Evolutionary conservation across 2,329 filamentous ascomycete species (phyloP).

Genomic region (Cercospora sp.): DNA sequence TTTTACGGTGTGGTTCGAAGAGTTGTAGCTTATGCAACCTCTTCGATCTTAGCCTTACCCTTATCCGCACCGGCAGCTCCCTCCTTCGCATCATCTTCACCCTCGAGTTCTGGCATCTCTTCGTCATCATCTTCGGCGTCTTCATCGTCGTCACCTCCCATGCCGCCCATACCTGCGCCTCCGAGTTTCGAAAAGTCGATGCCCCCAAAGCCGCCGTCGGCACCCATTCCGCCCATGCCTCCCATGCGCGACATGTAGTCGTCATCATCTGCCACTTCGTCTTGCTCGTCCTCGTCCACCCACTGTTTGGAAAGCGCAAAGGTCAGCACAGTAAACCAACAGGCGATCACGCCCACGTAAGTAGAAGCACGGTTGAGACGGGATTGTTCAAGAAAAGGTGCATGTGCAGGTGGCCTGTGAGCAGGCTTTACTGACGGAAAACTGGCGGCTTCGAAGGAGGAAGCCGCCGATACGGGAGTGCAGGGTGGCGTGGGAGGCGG

Average conservation of each 20-base stretch:
- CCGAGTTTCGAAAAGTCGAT: constrained; percentile 48
- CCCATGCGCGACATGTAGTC: constrained; percentile 54
- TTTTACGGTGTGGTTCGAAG: not conserved
- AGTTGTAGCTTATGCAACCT: constrained; percentile 41
- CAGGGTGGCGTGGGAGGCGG: constrained; percentile 9
- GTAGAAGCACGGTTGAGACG: constrained; percentile 3
- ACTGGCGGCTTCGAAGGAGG: not conserved
- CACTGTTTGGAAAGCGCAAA: constrained; percentile 54
- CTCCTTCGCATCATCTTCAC: constrained; percentile 49
- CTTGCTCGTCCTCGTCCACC: constrained; percentile 98
- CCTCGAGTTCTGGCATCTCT: constrained; percentile 75
- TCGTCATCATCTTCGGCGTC: constrained; percentile 74
- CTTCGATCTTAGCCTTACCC: constrained; percentile 46
- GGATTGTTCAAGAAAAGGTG: constrained; percentile 7
- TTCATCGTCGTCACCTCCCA: constrained; percentile 46
- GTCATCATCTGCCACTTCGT: constrained; percentile 83
- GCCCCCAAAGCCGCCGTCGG: constrained; percentile 32
- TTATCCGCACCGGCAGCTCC: constrained; percentile 34
- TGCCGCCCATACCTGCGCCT: constrained; percentile 57
- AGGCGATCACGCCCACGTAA: constrained; percentile 19
- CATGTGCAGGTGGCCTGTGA: constrained; percentile 11
- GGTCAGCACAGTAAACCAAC: constrained; percentile 22
- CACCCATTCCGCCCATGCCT: constrained; percentile 45
- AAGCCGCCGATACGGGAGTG: not conserved
- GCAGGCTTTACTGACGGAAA: not conserved